phyloP scores from a whole-genome alignment of 2,329 filamentous ascomycete genomes.

The Xylaria sp. region DNA sequence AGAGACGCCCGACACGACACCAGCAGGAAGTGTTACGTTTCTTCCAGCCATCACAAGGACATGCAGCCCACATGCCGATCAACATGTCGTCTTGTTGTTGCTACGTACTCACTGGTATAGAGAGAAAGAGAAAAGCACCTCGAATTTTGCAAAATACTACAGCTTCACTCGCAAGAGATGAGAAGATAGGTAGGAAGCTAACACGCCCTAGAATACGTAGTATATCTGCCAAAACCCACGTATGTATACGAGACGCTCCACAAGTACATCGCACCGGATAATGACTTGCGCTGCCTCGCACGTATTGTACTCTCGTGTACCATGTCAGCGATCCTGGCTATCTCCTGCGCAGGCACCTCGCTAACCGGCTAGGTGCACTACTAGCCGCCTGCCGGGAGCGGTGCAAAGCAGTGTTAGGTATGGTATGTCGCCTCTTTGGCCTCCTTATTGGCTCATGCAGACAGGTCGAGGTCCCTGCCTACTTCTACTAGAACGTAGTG shows the following conservation, averaged over 20 bases:
- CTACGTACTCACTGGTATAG: too few relatives aligned
- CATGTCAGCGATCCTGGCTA: not conserved
- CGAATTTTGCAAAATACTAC: too few relatives aligned
- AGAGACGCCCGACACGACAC: not conserved
- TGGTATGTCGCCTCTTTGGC: not conserved
- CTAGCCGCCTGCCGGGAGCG: not conserved
- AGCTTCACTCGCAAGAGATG: too few relatives aligned
- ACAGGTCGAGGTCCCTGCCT: not conserved
- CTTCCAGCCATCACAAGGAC: not conserved
- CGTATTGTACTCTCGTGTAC: too few relatives aligned
- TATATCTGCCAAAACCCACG: too few relatives aligned
- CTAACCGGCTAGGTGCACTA: not conserved
- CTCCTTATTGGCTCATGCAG: not conserved
- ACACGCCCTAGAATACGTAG: too few relatives aligned
- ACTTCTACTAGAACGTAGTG: not conserved
- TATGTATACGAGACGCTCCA: too few relatives aligned
- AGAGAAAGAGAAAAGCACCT: too few relatives aligned
- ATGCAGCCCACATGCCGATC: not conserved
- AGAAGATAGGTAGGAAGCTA: too few relatives aligned
- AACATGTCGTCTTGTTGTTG: not conserved
- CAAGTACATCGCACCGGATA: not conserved
- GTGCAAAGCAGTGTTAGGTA: not conserved
- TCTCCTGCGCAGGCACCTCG: not conserved
- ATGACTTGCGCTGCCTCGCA: not conserved
- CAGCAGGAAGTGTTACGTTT: not conserved